A percentile compares a stretch with the other conserved stretches of the same genome.
phyloP scores from a whole-genome alignment of 768 basidiomycete species.

The Cyclocybe cylindracea region DNA sequence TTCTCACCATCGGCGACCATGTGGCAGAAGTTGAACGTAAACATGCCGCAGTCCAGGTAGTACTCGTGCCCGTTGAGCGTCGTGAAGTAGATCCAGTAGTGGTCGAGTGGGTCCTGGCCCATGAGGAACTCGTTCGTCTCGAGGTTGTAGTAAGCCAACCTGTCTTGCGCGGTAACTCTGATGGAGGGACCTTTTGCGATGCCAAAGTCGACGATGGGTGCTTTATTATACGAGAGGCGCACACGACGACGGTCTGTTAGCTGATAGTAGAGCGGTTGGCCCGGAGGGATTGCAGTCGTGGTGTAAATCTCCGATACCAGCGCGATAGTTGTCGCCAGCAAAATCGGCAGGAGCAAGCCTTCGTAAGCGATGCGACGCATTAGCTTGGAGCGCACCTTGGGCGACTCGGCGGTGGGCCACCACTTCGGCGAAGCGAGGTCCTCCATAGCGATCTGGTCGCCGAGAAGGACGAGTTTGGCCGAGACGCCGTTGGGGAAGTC shows the following conservation, averaged over 20 bases:
- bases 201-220: conserved; percentile 48
- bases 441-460: conserved; percentile 15
- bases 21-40: conserved; percentile 38
- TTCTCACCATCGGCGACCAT: conserved; percentile 7
- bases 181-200: conserved; percentile 34
- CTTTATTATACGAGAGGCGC: conserved; percentile 35
- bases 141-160: conserved; percentile 33
- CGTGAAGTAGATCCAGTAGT: conserved; percentile 53
- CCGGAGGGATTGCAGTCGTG: conserved; percentile 20
- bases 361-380: conserved; percentile 29
- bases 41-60: conserved; percentile 42
- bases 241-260: conserved; percentile 24
- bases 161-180: conserved; percentile 34
- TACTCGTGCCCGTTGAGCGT: conserved; percentile 42
- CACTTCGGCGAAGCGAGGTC: conserved; percentile 17
- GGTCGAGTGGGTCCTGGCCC: conserved; percentile 44
- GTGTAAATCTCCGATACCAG: conserved; percentile 42
- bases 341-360: conserved; percentile 32
- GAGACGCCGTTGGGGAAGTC: conserved; percentile 23
- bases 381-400: conserved; percentile 28
- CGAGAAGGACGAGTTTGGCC: conserved; percentile 29
- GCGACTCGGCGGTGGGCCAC: conserved; percentile 32
- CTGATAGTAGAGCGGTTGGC: neutral
- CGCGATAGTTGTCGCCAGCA: conserved; percentile 30
- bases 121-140: conserved; percentile 21